A percentile compares a stretch with the other conserved stretches of the same genome.
Conservation (phyloP, 1,284 basidiomycete species). For the Athelia sp. region DNA sequence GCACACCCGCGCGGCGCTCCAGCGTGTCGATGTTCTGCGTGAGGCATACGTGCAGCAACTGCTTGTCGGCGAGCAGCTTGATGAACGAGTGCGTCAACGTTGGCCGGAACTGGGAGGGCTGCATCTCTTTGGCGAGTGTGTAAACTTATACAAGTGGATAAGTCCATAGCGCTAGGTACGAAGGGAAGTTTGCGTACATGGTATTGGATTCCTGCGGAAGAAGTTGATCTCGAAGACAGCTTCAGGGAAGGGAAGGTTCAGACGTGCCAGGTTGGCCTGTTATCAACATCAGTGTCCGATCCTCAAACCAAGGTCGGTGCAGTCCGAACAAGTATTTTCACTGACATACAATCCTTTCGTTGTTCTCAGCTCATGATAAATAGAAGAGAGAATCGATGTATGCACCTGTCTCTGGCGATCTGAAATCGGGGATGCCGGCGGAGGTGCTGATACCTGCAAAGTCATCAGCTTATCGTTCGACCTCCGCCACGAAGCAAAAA, state of each 20-base stretch:
- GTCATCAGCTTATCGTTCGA: conserved; percentile 9
- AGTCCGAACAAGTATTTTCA: neutral
- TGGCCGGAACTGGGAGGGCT: conserved; percentile 83
- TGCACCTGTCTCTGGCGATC: conserved; percentile 71
- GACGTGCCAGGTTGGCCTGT: conserved; percentile 68
- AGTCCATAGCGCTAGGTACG: neutral
- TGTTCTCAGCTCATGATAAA: neutral
- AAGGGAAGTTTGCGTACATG: conserved; percentile 57
- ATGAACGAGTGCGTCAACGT: conserved; percentile 92
- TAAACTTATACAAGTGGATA: conserved; percentile 57
- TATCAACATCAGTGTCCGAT: neutral
- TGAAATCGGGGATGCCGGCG: conserved; percentile 78
- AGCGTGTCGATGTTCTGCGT: conserved; percentile 94
- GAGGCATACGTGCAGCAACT: conserved; percentile 70
- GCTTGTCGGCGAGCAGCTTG: conserved; percentile 63
- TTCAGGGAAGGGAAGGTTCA: conserved; percentile 75
- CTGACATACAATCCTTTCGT: conserved; percentile 51
- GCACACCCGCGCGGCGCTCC: conserved; percentile 81
- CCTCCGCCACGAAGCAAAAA: conserved; percentile 17
- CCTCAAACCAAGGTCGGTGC: neutral
- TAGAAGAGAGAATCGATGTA: conserved; percentile 2
- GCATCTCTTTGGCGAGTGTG: conserved; percentile 85
- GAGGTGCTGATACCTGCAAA: conserved; percentile 71
- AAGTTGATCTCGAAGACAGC: conserved; percentile 78
- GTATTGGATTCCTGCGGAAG: conserved; percentile 66